A percentile compares a stretch with the other conserved stretches of the same genome.
Evolutionary conservation across 208 protist species (phyloP).

Genomic region (Wallacemonas rigidus): DNA sequence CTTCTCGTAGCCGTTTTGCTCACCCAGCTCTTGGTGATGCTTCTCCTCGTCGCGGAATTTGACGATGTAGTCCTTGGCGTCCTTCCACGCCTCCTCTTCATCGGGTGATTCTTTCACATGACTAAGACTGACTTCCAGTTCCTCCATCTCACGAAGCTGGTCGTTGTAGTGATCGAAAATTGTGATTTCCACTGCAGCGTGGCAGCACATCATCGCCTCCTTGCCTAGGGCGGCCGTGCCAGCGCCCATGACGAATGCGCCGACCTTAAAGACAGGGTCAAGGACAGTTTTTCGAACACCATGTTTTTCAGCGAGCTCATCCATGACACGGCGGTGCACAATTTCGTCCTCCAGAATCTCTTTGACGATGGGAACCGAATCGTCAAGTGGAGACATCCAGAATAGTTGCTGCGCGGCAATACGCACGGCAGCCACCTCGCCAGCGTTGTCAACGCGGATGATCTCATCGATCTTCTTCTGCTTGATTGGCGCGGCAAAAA

Average conservation of each 20-base stretch:
- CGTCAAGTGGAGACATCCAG: slow-evolving; percentile 78
- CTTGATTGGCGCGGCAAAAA: slow-evolving; percentile 53
- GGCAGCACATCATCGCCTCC: slow-evolving; percentile 89
- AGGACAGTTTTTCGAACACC: slow-evolving; percentile 59
- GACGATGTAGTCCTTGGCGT: slow-evolving; percentile 73
- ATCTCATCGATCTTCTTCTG: slow-evolving; percentile 81
- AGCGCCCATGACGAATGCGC: slow-evolving; percentile 72
- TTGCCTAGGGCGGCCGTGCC: slow-evolving; percentile 76
- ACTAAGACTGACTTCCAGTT: slow-evolving; percentile 34
- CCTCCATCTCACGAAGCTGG: slow-evolving; percentile 80
- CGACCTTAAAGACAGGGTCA: slow-evolving; percentile 75
- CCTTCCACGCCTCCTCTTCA: slow-evolving; percentile 51
- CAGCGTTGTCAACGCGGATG: slow-evolving; percentile 81
- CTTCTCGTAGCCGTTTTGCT: slow-evolving; percentile 71
- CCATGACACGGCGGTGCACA: slow-evolving; percentile 75
- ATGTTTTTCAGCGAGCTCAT: slow-evolving; percentile 68
- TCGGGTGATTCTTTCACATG: slow-evolving; percentile 28
- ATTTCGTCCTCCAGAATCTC: slow-evolving; percentile 84
- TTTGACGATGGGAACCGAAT: slow-evolving; percentile 62
- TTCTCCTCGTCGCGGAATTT: slow-evolving; percentile 87
- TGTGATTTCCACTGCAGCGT: slow-evolving; percentile 83
- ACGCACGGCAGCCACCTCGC: slow-evolving; percentile 78
- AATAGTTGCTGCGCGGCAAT: slow-evolving; percentile 77
- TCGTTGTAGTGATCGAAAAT: slow-evolving; percentile 91
- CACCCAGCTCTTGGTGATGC: slow-evolving; percentile 84